Conservation (phyloP, 2,329 filamentous ascomycete species). For the Esteya vermicola region DNA sequence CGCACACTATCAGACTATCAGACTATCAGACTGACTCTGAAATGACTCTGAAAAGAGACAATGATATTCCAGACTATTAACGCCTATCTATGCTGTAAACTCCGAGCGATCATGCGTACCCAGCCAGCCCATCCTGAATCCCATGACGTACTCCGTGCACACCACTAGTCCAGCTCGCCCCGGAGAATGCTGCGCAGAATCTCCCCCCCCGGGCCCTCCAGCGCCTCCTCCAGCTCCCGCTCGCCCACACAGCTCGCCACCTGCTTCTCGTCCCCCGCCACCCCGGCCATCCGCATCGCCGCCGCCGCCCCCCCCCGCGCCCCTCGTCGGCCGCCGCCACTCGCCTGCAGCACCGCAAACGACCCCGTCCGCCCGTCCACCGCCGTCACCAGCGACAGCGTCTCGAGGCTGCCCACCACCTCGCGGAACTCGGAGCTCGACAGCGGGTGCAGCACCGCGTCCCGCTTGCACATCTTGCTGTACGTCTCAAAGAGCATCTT, state of each 20-base stretch:
- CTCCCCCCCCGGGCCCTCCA: constrained; percentile 46
- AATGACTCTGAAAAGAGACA: no score
- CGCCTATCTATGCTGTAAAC: not conserved
- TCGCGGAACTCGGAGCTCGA: constrained; percentile 90
- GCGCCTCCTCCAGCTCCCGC: constrained; percentile 59
- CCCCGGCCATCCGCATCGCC: no score
- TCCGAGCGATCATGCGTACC: not conserved
- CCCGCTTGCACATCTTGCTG: constrained; percentile 64
- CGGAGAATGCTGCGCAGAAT: constrained; percentile 49
- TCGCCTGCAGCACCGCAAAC: constrained; percentile 50
- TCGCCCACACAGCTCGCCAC: constrained; percentile 70
- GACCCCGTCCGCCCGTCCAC: constrained; percentile 58
- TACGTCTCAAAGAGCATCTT: constrained; percentile 79
- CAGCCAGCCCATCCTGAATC: not conserved
- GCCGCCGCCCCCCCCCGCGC: constrained; percentile 20
- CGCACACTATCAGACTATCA: no score
- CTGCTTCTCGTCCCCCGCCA: constrained; percentile 56
- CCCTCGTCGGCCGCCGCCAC: constrained; percentile 51
- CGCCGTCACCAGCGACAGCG: constrained; percentile 61
- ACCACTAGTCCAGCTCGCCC: constrained; percentile 39
- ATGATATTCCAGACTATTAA: no score
- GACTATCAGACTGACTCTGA: no score
- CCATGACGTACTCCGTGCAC: not conserved
- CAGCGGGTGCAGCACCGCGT: constrained; percentile 79
- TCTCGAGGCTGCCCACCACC: constrained; percentile 80